phyloP scores from a whole-genome alignment of 2,329 filamentous ascomycete species.

The Diaporthe capsici region DNA sequence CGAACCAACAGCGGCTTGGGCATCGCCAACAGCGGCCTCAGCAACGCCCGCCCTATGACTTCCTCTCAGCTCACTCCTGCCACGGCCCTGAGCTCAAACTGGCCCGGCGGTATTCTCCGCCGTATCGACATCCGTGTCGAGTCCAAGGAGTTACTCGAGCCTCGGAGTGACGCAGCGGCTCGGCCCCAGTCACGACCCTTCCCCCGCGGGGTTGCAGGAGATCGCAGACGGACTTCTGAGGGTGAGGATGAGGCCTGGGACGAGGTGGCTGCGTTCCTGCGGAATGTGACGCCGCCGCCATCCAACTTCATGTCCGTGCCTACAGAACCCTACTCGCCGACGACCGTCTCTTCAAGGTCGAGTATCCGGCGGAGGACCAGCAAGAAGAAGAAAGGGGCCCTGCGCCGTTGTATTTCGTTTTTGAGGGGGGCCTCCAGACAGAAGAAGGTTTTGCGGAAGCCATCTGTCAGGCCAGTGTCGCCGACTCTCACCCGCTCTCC shows the following conservation, averaged over 20 bases:
- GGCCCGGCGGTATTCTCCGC: slow-evolving; percentile 41
- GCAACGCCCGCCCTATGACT: slow-evolving; percentile 20
- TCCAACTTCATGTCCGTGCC: slow-evolving; percentile 65
- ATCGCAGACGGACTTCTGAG: slow-evolving; percentile 13
- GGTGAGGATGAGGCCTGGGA: slow-evolving; percentile 46
- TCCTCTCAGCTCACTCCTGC: slow-evolving; percentile 41
- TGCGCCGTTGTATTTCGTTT: slow-evolving; percentile 50
- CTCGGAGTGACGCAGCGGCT: not conserved
- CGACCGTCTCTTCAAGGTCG: slow-evolving; percentile 38
- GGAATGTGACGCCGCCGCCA: slow-evolving; percentile 62
- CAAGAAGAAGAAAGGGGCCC: slow-evolving; percentile 54
- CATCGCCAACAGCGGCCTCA: slow-evolving; percentile 4
- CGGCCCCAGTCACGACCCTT: not conserved
- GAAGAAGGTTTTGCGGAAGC: slow-evolving; percentile 51
- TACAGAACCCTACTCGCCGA: slow-evolving; percentile 45
- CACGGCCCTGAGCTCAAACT: slow-evolving; percentile 34
- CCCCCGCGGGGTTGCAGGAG: not conserved
- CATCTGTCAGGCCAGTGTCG: slow-evolving; percentile 31
- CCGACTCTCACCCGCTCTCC: slow-evolving; percentile 17
- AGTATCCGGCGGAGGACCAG: slow-evolving; percentile 25
- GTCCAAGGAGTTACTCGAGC: not conserved
- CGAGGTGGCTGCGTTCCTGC: slow-evolving; percentile 64
- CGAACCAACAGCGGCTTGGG: slow-evolving; percentile 27
- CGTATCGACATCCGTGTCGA: slow-evolving; percentile 44
- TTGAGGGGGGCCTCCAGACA: slow-evolving; percentile 57